Evolutionary conservation across 148 eudicot species (phyloP), one percentile per base, ranked within the genome.

Genomic region (Camellia sinensis): DNA sequence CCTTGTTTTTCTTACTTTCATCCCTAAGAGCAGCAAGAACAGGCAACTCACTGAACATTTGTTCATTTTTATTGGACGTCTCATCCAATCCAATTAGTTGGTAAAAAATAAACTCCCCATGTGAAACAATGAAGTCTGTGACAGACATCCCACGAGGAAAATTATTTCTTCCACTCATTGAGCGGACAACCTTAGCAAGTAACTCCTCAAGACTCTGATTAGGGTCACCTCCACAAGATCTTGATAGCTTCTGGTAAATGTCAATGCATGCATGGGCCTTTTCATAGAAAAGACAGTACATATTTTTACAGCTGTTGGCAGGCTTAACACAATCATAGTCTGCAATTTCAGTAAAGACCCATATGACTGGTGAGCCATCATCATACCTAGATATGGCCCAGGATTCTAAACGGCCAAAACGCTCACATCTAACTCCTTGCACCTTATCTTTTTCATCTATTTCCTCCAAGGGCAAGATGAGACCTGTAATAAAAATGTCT

Each of bases 351-450:
- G 99, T 96, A 5, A 97, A 91, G 18, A 94, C 78, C 99, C 99
- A 96, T 75, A 96, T 86, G 15, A 91, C 91, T 50, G 99, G 99
- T 29, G 84, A 74, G 17, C 98, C 95, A 78, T 92, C 99, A 87
- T 96, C 99, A 82, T 94, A 96, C 48, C 99, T 98, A 82, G 99
- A 96, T 71, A 96, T 92, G 7, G 91, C 85, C 99, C 99, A 94
- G 59, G 84, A 76, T 78, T 96, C 99, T 79, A 96, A 78, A 45
- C 99, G 93, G 72, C 99, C 98, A 88, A 96, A 94, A n/a, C 93
- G 97, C 84, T 94, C 97, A 85, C 99, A 92, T 77, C 87, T 87
- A 44, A 94, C 82, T 48, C 98, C 92, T 79, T 83, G 85, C 54
- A 79, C 92, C 85, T 94, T 94, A 67, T 79, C 85, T 50, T 87